Percentiles rank a stretch among this genome's conserved stretches.
phyloP scores from a whole-genome alignment of 1,139 yeast genomes.

The Sugiyamaella grinbergsii region DNA sequence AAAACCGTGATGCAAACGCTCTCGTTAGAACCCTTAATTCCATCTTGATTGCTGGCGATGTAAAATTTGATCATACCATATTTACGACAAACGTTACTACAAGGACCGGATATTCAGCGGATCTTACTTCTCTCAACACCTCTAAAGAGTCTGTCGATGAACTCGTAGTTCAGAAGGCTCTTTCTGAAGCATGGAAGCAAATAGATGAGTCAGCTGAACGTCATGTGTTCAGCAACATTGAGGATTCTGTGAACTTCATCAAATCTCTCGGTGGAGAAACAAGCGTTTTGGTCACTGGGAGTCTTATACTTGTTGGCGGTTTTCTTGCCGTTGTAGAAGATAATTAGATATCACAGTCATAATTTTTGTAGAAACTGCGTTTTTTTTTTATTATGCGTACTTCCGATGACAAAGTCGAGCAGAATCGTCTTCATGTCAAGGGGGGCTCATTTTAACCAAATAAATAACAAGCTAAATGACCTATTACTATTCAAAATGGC shows the following conservation, averaged over 20 bases:
- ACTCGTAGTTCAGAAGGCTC: slow-evolving; percentile 74
- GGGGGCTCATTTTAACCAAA: too few species aligned
- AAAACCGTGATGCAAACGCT: slow-evolving; percentile 79
- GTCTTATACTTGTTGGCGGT: slow-evolving; percentile 93
- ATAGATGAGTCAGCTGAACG: slow-evolving; percentile 52
- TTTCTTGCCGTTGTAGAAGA: slow-evolving; percentile 67
- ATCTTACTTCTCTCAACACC: slow-evolving; percentile 80
- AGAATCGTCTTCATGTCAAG: too few species aligned
- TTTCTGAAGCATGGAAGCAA: slow-evolving; percentile 68
- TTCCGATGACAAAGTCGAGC: too few species aligned
- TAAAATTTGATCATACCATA: slow-evolving; percentile 69
- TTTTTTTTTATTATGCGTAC: too few species aligned
- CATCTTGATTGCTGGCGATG: slow-evolving; percentile 40
- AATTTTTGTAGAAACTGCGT: too few species aligned
- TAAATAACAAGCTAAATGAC: too few species aligned
- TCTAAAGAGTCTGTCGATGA: slow-evolving; percentile 76
- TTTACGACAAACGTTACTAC: slow-evolving; percentile 93
- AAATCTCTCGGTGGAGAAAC: slow-evolving; percentile 44
- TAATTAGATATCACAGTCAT: slow-evolving; percentile 3
- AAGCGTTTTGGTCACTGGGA: slow-evolving; percentile 91
- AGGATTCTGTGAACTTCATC: slow-evolving; percentile 64
- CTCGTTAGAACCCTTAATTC: slow-evolving; percentile 58
- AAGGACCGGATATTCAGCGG: slow-evolving; percentile 84
- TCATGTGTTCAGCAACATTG: slow-evolving; percentile 72
- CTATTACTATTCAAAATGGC: too few species aligned